Conservation (phyloP, 768 basidiomycete genomes). For the Rhizopogon sp. region DNA sequence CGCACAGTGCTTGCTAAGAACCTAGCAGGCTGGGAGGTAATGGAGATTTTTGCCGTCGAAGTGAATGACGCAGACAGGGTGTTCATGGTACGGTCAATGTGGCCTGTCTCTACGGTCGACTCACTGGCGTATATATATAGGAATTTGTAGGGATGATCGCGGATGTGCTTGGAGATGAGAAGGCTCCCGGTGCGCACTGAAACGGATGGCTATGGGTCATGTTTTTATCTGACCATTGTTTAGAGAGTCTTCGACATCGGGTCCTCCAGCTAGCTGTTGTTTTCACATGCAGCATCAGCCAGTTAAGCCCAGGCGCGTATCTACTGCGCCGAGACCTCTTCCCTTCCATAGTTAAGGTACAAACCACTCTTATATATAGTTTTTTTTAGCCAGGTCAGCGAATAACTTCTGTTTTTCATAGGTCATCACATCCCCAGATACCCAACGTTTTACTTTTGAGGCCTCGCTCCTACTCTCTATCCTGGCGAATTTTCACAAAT, state of each 20-base stretch:
- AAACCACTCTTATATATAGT: background rate
- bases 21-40: conserved; percentile 65
- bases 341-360: conserved; percentile 45
- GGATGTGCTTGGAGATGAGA: conserved; percentile 39
- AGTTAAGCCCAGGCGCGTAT: conserved; percentile 70
- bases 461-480: conserved; percentile 55
- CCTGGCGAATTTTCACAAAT: conserved; percentile 68
- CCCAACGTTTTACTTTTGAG: conserved; percentile 54
- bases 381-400: background rate
- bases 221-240: background rate
- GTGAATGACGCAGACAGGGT: conserved; percentile 52
- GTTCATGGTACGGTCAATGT: conserved; percentile 39
- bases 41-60: conserved; percentile 63
- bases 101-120: background rate
- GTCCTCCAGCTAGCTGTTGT: conserved; percentile 52
- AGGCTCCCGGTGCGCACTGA: conserved; percentile 37
- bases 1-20: conserved; percentile 51
- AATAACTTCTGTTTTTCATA: conserved; percentile 15
- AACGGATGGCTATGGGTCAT: background rate
- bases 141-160: conserved; percentile 44
- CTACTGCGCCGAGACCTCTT: conserved; percentile 61
- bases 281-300: conserved; percentile 53
- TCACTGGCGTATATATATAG: conserved; percentile 26
- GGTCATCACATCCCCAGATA: conserved; percentile 54
- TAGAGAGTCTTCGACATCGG: conserved; percentile 47